Evolutionary conservation across 164 flowering plant genomes (phyloP).

Genomic region (Chimonanthus salicifolius): DNA sequence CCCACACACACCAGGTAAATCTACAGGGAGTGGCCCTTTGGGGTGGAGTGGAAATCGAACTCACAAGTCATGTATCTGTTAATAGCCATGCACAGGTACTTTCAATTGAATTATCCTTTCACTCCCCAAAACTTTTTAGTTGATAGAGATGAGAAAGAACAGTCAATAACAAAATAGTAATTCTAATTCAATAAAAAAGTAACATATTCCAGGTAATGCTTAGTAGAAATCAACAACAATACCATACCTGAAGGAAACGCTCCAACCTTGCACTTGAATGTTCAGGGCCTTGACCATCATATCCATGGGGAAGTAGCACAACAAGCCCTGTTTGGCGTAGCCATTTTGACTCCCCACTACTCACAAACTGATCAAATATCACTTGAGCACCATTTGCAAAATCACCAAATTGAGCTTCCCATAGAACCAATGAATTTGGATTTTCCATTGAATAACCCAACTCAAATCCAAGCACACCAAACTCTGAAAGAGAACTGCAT

Average conservation of each 20-base stretch:
- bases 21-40: no score
- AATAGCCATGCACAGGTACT: no score
- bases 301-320: slow-evolving; percentile 93
- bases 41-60: no score
- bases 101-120: no score
- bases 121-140: neutral
- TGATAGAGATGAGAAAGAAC: no score
- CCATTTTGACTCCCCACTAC: slow-evolving; percentile 99
- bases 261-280: slow-evolving; percentile 95
- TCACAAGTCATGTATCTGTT: no score
- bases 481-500: slow-evolving; percentile 94
- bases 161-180: slow-evolving; percentile 30
- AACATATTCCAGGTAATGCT: neutral
- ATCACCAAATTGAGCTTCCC: slow-evolving; percentile 99
- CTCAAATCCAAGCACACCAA: slow-evolving; percentile 98
- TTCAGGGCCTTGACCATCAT: slow-evolving; percentile 99
- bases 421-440: slow-evolving; percentile 85
- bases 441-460: slow-evolving; percentile 98
- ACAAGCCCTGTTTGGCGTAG: slow-evolving; percentile 95
- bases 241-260: slow-evolving; percentile 84
- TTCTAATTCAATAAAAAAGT: neutral
- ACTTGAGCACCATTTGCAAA: slow-evolving; percentile 98
- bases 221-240: neutral
- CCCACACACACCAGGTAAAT: no score
- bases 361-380: slow-evolving; percentile 92